Evolutionary conservation across 768 basidiomycete genomes (phyloP).

Genomic region (Lactarius hengduanensis): DNA sequence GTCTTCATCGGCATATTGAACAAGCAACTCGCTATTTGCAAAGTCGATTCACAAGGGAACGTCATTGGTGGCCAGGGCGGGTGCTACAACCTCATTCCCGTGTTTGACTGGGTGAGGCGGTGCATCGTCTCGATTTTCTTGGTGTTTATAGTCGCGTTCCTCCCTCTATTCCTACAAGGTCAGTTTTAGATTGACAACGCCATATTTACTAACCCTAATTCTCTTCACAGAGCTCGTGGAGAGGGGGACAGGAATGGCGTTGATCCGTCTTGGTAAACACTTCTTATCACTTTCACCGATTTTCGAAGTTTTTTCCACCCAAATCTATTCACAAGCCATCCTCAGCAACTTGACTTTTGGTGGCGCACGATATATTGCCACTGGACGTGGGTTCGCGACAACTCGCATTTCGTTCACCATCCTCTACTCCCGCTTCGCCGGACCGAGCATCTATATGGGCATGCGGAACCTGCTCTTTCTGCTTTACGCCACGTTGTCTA

Average conservation of each 20-base stretch:
- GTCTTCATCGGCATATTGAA: constrained; percentile 96
- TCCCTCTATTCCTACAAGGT: constrained; percentile 97
- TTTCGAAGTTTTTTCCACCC: constrained; percentile 98
- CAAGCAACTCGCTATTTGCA: constrained; percentile 87
- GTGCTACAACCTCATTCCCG: constrained; percentile 95
- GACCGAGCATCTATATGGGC: constrained; percentile 99
- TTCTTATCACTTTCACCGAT: constrained; percentile 96
- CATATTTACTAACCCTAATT: constrained; percentile 14
- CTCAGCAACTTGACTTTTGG: constrained; percentile 96
- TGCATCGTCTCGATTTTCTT: constrained; percentile 97
- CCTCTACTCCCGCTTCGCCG: constrained; percentile 97
- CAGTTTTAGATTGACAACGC: constrained; percentile 29
- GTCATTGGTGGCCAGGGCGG: constrained; percentile 82
- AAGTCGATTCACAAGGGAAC: constrained; percentile 76
- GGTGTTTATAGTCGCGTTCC: constrained; percentile 97
- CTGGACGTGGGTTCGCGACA: constrained; percentile 98
- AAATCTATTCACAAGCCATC: constrained; percentile 97
- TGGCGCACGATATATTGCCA: constrained; percentile 98
- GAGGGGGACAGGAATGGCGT: constrained; percentile 91
- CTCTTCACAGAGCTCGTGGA: constrained; percentile 78
- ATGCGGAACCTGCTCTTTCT: constrained; percentile 90
- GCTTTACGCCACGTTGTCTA: constrained; percentile 85
- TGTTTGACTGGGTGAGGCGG: constrained; percentile 97
- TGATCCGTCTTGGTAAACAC: constrained; percentile 93
- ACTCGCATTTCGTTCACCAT: constrained; percentile 95